These are phyloP conservation scores for Hawksworthiomyces lignivorus DNA, from an alignment of 2,329 filamentous ascomycete species.

Conservation along the genomic window DNA sequence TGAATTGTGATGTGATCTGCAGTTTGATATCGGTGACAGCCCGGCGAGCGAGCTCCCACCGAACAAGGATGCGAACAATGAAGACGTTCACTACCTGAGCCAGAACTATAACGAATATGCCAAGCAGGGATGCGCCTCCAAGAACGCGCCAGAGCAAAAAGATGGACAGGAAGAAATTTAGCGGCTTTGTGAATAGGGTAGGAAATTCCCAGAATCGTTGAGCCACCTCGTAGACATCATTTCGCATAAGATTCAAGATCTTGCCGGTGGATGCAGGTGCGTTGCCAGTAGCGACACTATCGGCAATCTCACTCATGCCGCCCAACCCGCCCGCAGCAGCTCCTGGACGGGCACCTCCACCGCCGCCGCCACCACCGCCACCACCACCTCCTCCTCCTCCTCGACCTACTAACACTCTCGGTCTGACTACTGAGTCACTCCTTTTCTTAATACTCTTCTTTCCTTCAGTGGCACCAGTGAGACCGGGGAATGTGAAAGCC, in stretches of 20 bases:
- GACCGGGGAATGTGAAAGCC: conserved; percentile 49
- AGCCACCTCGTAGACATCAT: conserved; percentile 73
- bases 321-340: conserved; percentile 1
- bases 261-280: conserved; percentile 74
- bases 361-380: background rate
- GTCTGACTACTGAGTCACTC: conserved; percentile 6
- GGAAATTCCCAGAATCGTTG: conserved; percentile 86
- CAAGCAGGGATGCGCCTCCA: conserved; percentile 70
- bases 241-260: conserved; percentile 79
- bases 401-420: background rate
- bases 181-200: conserved; percentile 64
- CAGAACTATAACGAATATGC: conserved; percentile 59
- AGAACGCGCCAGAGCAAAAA: conserved; percentile 70
- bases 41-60: conserved; percentile 64
- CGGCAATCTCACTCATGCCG: conserved; percentile 5
- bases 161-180: conserved; percentile 68
- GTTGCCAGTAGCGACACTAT: conserved; percentile 20
- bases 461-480: conserved; percentile 20
- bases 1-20: conserved; percentile 75
- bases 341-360: conserved; percentile 5
- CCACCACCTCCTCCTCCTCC: conserved; percentile 4
- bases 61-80: conserved; percentile 58
- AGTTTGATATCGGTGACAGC: conserved; percentile 68
- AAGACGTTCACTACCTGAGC: conserved; percentile 63
- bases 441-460: conserved; percentile 19